A percentile compares a stretch with the other conserved stretches of the same genome.
phyloP scores from a whole-genome alignment of 164 flowering plant species.

The Liquidambar formosana region DNA sequence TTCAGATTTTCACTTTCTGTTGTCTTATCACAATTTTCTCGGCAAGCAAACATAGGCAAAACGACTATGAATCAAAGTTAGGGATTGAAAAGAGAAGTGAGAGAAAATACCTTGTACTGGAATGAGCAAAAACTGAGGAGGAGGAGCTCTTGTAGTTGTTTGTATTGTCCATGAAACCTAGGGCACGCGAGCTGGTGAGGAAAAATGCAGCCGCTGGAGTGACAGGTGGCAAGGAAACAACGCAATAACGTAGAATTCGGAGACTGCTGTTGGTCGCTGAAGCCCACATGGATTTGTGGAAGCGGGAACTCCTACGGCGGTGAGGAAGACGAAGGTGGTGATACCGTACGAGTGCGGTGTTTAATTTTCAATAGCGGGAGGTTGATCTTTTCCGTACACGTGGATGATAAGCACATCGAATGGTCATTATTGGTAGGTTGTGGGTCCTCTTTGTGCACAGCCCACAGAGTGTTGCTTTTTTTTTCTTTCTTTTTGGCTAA shows the following conservation, averaged over 20 bases:
- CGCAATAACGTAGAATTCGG: slow-evolving; percentile 13
- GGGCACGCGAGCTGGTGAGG: slow-evolving; percentile 9
- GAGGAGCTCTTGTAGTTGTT: slow-evolving; percentile 9
- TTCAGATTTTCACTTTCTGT: too few species aligned
- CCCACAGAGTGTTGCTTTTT: too few species aligned
- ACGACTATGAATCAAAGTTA: neutral
- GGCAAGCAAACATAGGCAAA: neutral
- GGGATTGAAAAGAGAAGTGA: neutral
- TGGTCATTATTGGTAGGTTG: too few species aligned
- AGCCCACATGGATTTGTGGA: slow-evolving; percentile 3
- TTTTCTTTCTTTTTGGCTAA: too few species aligned
- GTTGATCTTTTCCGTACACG: neutral
- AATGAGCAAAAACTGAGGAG: slow-evolving; percentile 35
- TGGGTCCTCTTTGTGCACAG: too few species aligned
- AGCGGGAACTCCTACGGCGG: neutral
- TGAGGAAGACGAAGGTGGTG: neutral
- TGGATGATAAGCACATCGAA: neutral
- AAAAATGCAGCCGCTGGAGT: neutral
- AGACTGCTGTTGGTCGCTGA: neutral
- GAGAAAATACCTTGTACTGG: slow-evolving; percentile 28
- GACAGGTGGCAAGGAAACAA: slow-evolving; percentile 10
- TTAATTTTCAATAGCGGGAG: neutral
- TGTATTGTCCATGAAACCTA: slow-evolving; percentile 19
- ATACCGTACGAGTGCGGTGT: neutral
- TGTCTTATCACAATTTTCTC: too few species aligned